Evolutionary conservation across 2,329 filamentous ascomycete species (phyloP).

Genomic region (Phialocephala subalpina): DNA sequence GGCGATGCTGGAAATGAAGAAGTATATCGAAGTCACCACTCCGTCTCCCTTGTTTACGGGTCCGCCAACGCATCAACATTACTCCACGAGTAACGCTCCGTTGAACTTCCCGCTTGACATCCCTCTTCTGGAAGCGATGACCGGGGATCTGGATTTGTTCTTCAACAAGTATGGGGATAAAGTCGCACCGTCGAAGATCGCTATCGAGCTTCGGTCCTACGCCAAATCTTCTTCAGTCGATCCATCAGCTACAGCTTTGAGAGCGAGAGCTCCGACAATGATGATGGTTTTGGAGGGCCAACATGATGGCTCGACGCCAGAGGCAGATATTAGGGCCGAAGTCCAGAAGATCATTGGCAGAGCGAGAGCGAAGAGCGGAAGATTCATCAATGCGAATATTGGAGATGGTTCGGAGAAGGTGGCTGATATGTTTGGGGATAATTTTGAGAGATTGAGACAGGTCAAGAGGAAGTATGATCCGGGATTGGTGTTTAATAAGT

Average conservation of each 20-base stretch:
- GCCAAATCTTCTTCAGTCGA: slow-evolving; percentile 13
- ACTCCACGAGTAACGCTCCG: slow-evolving; percentile 20
- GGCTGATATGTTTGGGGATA: slow-evolving; percentile 29
- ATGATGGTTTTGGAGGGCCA: slow-evolving; percentile 18
- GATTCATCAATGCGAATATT: slow-evolving; percentile 25
- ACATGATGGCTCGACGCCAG: slow-evolving; percentile 15
- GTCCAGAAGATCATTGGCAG: slow-evolving; percentile 24
- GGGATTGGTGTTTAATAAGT: slow-evolving; percentile 27
- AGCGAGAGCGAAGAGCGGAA: neutral
- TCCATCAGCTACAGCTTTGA: slow-evolving; percentile 20
- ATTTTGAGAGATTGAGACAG: slow-evolving; percentile 30
- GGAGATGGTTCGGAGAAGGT: slow-evolving; percentile 21
- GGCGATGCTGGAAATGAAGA: slow-evolving; percentile 37
- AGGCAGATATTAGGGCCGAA: slow-evolving; percentile 20
- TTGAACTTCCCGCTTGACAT: slow-evolving; percentile 21
- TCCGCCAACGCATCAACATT: slow-evolving; percentile 25
- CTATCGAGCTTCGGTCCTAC: slow-evolving; percentile 23
- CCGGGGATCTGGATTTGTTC: slow-evolving; percentile 17
- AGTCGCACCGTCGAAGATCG: slow-evolving; percentile 21
- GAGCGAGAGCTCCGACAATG: slow-evolving; percentile 14
- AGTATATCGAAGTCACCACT: slow-evolving; percentile 36
- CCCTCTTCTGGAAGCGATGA: slow-evolving; percentile 16
- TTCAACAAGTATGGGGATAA: slow-evolving; percentile 20
- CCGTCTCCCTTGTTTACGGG: slow-evolving; percentile 46
- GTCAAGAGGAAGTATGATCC: slow-evolving; percentile 37